Evolutionary conservation across 1,284 basidiomycete genomes (phyloP), one percentile per base, ranked within the genome.

Genomic region (Coniferiporia sulphurascens): DNA sequence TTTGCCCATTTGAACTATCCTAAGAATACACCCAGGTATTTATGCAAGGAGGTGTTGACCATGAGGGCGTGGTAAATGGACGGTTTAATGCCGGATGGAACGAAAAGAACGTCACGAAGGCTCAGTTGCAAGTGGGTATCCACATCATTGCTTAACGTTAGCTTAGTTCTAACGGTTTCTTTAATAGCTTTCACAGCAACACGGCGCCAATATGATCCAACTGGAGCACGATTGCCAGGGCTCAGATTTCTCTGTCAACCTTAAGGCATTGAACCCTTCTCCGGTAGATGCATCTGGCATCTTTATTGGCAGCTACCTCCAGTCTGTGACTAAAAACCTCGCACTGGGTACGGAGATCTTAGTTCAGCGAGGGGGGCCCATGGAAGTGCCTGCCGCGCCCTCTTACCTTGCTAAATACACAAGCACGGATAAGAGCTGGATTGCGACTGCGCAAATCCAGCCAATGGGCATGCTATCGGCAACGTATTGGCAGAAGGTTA

Each of bases 401-500:
- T 93, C 93, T 44, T 98, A 94, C 76, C 82, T 98, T 60, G 87
- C 91, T 65, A 98, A 96, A 76, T 88, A 87, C 73, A 92, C 89
- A 0, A 77, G 84, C 63, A 73, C 79, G 34, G 80, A 85, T 70
- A 87, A 81, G 73, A 86, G 81, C 68, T 95, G 93, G 93, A 95
- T 96, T 68, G 95, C 93, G 34, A 98, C 95, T 4, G 90, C 93
- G 8, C 93, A 95, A 71, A 68, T 97, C 38, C 93, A 97, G 73
- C 82, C 87, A n/a, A 79, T 84, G 46, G 95, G 96, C 43, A 83
- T 95, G 56, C 69, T 98, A 41, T 91, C 95, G 73, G 85, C 94
- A 48, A 96, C 94, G 13, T 99, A 99, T 76, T 98, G 93, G 91
- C 95, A 98, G 66, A 92, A 92, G 72, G 76, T 99, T 59, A 89